These are phyloP conservation scores for Nicotiana benthamiana DNA, from an alignment of 257 asterid genomes.

Conservation along the genomic window DNA sequence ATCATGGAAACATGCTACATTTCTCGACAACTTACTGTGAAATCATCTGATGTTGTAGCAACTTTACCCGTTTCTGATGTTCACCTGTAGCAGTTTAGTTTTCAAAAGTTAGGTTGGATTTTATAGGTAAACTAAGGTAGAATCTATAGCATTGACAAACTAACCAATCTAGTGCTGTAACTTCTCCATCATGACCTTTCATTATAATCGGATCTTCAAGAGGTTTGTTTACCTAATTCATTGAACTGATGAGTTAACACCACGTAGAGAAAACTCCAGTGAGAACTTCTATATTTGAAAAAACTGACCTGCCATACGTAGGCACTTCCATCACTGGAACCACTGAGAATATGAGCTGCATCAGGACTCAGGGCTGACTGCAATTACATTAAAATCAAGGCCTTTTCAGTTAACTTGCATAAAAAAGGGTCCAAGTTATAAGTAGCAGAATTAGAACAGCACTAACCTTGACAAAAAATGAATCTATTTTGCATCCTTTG, in stretches of 20 bases:
- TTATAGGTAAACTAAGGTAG: neutral
- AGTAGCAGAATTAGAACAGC: neutral
- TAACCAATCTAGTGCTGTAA: constrained; percentile 91
- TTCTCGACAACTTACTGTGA: constrained; percentile 59
- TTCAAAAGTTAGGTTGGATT: constrained; percentile 4
- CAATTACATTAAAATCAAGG: constrained; percentile 18
- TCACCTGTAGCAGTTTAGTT: constrained; percentile 45
- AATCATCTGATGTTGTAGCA: constrained; percentile 94
- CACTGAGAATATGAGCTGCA: constrained; percentile 88
- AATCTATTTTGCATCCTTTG: constrained; percentile 59
- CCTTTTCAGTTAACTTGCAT: too few relatives aligned
- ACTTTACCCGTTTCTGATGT: constrained; percentile 76
- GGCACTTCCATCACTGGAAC: constrained; percentile 95
- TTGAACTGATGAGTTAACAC: neutral
- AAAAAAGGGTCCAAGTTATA: neutral
- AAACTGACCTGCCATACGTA: constrained; percentile 74
- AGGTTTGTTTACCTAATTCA: constrained; percentile 67
- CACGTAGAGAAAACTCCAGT: neutral
- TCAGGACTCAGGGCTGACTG: constrained; percentile 90
- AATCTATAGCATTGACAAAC: neutral
- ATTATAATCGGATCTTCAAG: constrained; percentile 47
- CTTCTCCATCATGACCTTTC: constrained; percentile 86
- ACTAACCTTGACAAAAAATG: constrained; percentile 89
- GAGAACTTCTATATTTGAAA: neutral
- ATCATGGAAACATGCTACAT: neutral